A percentile compares a stretch with the other conserved stretches of the same genome.
Evolutionary conservation across 805 yeast species (phyloP).

Genomic region (Saccharomycopsis sp.): DNA sequence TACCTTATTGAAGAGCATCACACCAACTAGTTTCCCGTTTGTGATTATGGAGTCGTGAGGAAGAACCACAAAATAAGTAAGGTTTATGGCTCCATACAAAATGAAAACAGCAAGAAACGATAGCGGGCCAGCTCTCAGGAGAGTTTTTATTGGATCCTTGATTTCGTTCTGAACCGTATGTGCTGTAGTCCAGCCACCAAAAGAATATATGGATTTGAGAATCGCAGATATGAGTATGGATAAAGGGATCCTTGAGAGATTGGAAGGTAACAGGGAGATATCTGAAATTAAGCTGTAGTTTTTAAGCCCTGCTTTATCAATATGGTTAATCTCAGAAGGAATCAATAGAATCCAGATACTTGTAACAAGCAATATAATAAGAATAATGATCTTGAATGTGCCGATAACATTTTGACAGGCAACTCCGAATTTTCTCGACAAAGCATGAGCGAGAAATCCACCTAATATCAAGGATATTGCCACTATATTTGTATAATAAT

Average conservation of each 20-base stretch:
- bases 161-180: constrained; percentile 57
- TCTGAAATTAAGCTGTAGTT: constrained; percentile 25
- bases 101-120: constrained; percentile 41
- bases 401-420: constrained; percentile 58
- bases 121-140: constrained; percentile 53
- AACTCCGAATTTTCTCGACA: constrained; percentile 54
- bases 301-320: constrained; percentile 19
- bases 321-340: constrained; percentile 24
- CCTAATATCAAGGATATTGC: constrained; percentile 34
- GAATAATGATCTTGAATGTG: constrained; percentile 46
- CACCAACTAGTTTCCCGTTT: constrained; percentile 54
- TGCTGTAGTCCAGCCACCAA: constrained; percentile 57
- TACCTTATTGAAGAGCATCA: constrained; percentile 47
- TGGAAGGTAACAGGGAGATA: constrained; percentile 26
- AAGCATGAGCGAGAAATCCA: constrained; percentile 43
- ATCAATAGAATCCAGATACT: constrained; percentile 53
- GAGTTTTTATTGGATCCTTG: constrained; percentile 48
- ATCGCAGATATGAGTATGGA: constrained; percentile 48
- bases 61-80: constrained; percentile 49
- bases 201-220: constrained; percentile 51
- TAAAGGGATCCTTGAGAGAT: constrained; percentile 25
- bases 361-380: constrained; percentile 46
- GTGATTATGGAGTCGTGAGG: constrained; percentile 46
- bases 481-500: constrained; percentile 29
- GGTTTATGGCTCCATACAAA: constrained; percentile 44